A percentile compares a stretch with the other conserved stretches of the same genome.
Conservation (phyloP, 805 yeast genomes). For the Candida orba region DNA sequence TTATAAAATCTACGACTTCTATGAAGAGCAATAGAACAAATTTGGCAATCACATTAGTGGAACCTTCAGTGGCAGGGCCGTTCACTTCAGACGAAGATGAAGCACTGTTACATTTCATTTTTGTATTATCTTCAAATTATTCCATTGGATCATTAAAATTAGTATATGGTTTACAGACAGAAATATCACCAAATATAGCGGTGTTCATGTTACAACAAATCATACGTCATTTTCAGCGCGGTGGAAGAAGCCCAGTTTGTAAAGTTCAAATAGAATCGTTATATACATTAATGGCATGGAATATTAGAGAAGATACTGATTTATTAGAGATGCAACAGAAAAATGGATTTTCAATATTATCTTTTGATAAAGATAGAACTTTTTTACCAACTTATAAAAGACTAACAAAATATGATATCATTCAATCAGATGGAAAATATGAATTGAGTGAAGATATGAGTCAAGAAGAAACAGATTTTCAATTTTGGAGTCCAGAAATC, state of each 20-base stretch:
- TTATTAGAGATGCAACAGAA: neutral
- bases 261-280: conserved; percentile 1
- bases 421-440: neutral
- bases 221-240: neutral
- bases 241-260: too few relatives aligned
- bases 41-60: conserved; percentile 8
- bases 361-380: conserved; percentile 9
- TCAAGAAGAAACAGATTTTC: conserved; percentile 5
- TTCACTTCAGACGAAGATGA: conserved; percentile 5
- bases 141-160: conserved; percentile 8
- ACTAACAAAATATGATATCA: neutral
- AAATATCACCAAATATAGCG: conserved; percentile 8
- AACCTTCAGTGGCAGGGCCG: conserved; percentile 12
- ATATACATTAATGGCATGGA: conserved; percentile 17
- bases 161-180: conserved; percentile 18
- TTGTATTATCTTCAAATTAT: neutral
- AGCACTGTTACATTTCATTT: neutral
- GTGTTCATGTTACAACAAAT: conserved; percentile 1
- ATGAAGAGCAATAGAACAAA: neutral
- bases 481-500: conserved; percentile 19
- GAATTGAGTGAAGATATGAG: neutral
- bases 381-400: conserved; percentile 14
- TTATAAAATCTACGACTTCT: neutral
- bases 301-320: conserved; percentile 14
- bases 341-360: conserved; percentile 7